Base-by-base conservation (phyloP, 768 basidiomycete genomes). In the Tephrocybe sp. region DNA sequence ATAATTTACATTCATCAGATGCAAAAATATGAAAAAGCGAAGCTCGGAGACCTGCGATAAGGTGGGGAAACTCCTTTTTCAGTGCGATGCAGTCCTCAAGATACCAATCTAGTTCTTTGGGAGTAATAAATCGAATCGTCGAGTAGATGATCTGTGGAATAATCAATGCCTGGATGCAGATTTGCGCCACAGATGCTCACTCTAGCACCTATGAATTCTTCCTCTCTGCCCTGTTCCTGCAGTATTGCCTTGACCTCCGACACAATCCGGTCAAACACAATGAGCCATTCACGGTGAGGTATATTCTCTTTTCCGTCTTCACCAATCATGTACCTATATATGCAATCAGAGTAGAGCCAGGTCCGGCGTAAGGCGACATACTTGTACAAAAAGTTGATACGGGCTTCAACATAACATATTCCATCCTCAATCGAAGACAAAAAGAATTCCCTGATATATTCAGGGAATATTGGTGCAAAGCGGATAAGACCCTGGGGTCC, bases 41-140 rank as follows among this genome's bases (percentile, higher is more conserved):
- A 26, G 38, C n/a, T n/a, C 44, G 45, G 9, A 41, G n/a, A 81
- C 87, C 88, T 35, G 79, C 78, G 38, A 91, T 84, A 27, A 88
- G 65, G 55, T 87, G 76, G 18, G 87, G 88, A 59, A 87, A 90
- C 47, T 81, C 78, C 60, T 86, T 78, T 64, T 89, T 90, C 52
- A 91, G 69, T 7, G 70, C 67, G 44, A 91, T 79, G 55, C 89
- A 88, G 56, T 92, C 89, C 49, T 87, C 83, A n/a, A 83, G 64
- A 61, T 83, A 84, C 77, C 76, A 80, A 24, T 79, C 76, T 12
- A 91, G 60, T 49, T 81, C 78, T 38, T 84, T 80, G 7, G 70
- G 65, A 1, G 77, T 70, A 39, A 84, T 71, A 52, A 75, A 67
- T 21, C 84, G 77, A 36, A 87, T 58, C 0, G 86, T 84, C 4